phyloP scores from a whole-genome alignment of 768 basidiomycete species.

The Termitomyces sp. region DNA sequence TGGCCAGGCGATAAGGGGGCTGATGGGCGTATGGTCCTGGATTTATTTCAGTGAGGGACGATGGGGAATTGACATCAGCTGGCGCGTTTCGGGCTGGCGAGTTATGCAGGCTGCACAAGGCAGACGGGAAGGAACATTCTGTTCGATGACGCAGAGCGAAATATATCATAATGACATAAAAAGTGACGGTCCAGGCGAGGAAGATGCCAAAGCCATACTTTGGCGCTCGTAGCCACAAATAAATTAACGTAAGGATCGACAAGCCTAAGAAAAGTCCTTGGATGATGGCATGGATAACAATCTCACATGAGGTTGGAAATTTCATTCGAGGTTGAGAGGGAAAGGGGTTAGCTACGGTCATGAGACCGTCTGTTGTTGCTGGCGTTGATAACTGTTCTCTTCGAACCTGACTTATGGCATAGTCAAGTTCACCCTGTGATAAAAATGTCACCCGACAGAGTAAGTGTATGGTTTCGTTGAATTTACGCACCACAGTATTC shows the following conservation, averaged over 20 bases:
- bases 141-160: slow-evolving; percentile 59
- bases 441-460: slow-evolving; percentile 5
- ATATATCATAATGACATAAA: slow-evolving; percentile 47
- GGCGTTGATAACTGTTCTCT: slow-evolving; percentile 46
- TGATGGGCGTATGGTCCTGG: slow-evolving; percentile 66
- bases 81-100: slow-evolving; percentile 17
- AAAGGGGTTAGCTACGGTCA: slow-evolving; percentile 3
- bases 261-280: slow-evolving; percentile 57
- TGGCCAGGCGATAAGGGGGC: slow-evolving; percentile 47
- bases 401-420: slow-evolving; percentile 51
- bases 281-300: slow-evolving; percentile 43
- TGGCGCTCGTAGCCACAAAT: slow-evolving; percentile 53
- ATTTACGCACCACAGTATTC: slow-evolving; percentile 55
- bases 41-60: slow-evolving; percentile 39
- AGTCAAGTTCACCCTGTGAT: slow-evolving; percentile 68
- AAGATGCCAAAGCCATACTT: slow-evolving; percentile 57
- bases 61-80: slow-evolving; percentile 25
- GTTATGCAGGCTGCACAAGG: slow-evolving; percentile 35
- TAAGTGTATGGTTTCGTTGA: neutral
- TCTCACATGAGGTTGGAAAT: slow-evolving; percentile 30
- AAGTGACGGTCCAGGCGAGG: slow-evolving; percentile 52
- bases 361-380: slow-evolving; percentile 39
- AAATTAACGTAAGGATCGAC: slow-evolving; percentile 48
- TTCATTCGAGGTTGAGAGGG: slow-evolving; percentile 3
- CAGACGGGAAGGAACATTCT: slow-evolving; percentile 49